Percentiles rank a stretch among this genome's conserved stretches.
phyloP scores from a whole-genome alignment of 148 eudicot genomes.

The Fallopia convolvulus region DNA sequence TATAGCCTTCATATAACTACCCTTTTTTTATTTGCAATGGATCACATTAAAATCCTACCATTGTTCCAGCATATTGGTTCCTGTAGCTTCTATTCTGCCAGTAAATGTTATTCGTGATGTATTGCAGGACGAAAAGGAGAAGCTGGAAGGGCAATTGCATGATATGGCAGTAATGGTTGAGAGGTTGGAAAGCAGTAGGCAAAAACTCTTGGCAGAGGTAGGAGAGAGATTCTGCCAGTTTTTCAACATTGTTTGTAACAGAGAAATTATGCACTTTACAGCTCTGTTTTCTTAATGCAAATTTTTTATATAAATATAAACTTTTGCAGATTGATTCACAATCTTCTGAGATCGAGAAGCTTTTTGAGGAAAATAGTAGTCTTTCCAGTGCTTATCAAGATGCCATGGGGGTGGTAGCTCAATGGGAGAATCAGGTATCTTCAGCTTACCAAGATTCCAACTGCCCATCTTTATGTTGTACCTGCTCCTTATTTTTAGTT shows the following conservation, averaged over 20 bases:
- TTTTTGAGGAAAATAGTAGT: slow-evolving; percentile 85
- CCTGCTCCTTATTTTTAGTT: background rate
- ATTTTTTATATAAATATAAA: background rate
- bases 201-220: slow-evolving; percentile 89
- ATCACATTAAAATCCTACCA: background rate
- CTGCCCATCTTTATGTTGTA: background rate
- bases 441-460: background rate
- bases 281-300: background rate
- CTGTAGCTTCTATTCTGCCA: background rate
- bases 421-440: slow-evolving; percentile 89
- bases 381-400: slow-evolving; percentile 75
- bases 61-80: background rate
- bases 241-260: background rate
- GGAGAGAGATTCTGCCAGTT: background rate
- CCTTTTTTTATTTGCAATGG: background rate
- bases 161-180: slow-evolving; percentile 92
- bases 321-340: slow-evolving; percentile 81
- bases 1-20: background rate
- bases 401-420: slow-evolving; percentile 50
- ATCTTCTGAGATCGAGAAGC: slow-evolving; percentile 90
- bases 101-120: background rate
- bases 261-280: background rate
- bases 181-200: slow-evolving; percentile 85
- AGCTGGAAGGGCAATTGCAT: slow-evolving; percentile 79
- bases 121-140: slow-evolving; percentile 83